A percentile compares a stretch with the other conserved stretches of the same genome.
These are phyloP conservation scores for Mycena metata DNA, from an alignment of 768 basidiomycete genomes.

Conservation along the genomic window DNA sequence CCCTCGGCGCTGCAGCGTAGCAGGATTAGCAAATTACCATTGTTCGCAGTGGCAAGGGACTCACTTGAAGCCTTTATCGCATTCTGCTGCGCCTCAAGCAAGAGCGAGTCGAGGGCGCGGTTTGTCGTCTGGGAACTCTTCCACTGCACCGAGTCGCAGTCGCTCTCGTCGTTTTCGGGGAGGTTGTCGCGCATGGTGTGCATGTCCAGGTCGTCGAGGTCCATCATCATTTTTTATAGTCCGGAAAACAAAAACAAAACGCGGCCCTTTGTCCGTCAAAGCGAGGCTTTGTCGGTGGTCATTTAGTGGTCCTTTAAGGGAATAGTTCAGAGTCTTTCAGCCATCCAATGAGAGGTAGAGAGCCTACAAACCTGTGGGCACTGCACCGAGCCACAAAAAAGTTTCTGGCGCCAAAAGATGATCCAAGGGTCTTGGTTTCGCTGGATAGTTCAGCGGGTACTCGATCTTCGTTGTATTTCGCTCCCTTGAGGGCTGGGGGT, in stretches of 20 bases:
- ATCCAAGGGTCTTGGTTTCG: too few species aligned
- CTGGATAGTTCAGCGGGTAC: too few species aligned
- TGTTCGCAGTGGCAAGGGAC: not conserved
- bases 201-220: constrained; percentile 18
- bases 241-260: not conserved
- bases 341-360: too few species aligned
- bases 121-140: constrained; percentile 33
- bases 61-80: constrained; percentile 5
- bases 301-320: too few species aligned
- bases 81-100: constrained; percentile 23
- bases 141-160: constrained; percentile 21
- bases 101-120: constrained; percentile 26
- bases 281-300: not conserved
- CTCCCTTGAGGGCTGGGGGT: too few species aligned
- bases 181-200: constrained; percentile 13
- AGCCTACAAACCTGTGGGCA: too few species aligned
- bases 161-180: not conserved
- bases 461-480: too few species aligned
- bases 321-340: too few species aligned
- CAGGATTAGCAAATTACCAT: not conserved
- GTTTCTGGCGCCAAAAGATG: too few species aligned
- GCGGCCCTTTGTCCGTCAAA: too few species aligned
- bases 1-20: not conserved
- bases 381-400: too few species aligned
- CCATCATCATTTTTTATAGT: constrained; percentile 17